Evolutionary conservation across 2,329 filamentous ascomycete genomes (phyloP).

Genomic region (Hypoxylon sp.): DNA sequence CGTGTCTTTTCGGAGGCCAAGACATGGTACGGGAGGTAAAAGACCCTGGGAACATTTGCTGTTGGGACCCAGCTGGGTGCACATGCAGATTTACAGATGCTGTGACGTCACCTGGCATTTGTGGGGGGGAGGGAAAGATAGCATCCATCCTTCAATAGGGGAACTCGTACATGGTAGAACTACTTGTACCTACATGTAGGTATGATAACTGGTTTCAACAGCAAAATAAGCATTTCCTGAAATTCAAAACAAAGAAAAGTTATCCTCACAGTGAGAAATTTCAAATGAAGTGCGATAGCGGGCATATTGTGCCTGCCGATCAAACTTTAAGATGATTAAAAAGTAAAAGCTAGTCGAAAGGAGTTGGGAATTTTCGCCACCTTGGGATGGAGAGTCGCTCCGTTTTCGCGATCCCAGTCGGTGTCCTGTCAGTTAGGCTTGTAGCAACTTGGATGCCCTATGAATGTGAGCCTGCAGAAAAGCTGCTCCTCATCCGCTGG

Average conservation of each 20-base stretch:
- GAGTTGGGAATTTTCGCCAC: constrained; percentile 26
- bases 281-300: constrained; percentile 11
- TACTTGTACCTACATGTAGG: neutral
- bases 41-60: constrained; percentile 28
- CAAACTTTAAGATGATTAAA: constrained; percentile 11
- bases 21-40: constrained; percentile 25
- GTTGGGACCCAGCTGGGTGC: constrained; percentile 43
- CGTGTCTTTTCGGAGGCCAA: constrained; percentile 29
- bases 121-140: constrained; percentile 23
- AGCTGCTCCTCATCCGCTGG: constrained; percentile 15
- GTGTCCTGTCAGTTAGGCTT: constrained; percentile 10
- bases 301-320: constrained; percentile 40
- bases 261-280: constrained; percentile 14
- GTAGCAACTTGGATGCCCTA: constrained; percentile 8
- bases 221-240: constrained; percentile 29
- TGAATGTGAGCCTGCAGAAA: constrained; percentile 19
- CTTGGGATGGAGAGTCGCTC: constrained; percentile 11
- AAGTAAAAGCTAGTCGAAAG: constrained; percentile 17
- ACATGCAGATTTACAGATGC: constrained; percentile 45
- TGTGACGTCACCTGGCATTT: constrained; percentile 43
- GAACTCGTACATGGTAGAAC: constrained; percentile 9
- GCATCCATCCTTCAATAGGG: constrained; percentile 28
- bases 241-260: neutral
- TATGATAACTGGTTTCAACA: neutral
- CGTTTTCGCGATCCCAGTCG: constrained; percentile 6